These are phyloP conservation scores for Trypanosoma platydactyli DNA, from an alignment of 208 protist species.

Conservation along the genomic window DNA sequence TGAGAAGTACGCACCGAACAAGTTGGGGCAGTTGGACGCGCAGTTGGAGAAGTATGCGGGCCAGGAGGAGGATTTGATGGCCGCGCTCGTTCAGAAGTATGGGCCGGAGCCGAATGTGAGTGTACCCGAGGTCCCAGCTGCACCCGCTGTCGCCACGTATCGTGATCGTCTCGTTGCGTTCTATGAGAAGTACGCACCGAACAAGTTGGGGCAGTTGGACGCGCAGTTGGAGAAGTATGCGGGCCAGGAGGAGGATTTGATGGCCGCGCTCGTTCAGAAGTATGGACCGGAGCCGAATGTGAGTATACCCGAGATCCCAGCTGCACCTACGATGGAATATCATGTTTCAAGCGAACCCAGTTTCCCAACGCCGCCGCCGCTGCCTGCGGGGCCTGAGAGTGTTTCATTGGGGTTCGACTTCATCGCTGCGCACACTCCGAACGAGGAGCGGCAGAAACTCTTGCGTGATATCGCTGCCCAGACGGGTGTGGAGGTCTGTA, in stretches of 20 bases:
- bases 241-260: conserved; percentile 55
- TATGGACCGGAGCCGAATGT: conserved; percentile 58
- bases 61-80: conserved; percentile 53
- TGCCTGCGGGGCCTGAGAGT: neutral
- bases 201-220: conserved; percentile 51
- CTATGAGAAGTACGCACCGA: conserved; percentile 54
- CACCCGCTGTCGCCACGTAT: conserved; percentile 18
- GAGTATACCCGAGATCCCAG: neutral
- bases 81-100: conserved; percentile 52
- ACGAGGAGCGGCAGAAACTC: neutral
- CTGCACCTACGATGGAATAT: neutral
- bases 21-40: conserved; percentile 47
- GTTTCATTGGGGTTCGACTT: neutral
- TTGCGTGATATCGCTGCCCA: conserved; percentile 8
- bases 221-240: conserved; percentile 49
- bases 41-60: conserved; percentile 47
- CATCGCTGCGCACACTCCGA: neutral
- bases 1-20: conserved; percentile 48
- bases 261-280: conserved; percentile 52
- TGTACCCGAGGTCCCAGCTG: neutral
- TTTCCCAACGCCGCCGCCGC: neutral
- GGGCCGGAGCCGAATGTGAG: conserved; percentile 41
- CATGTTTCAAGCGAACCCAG: neutral
- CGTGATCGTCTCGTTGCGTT: conserved; percentile 43
- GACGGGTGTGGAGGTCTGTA: conserved; percentile 6